Base-by-base conservation (phyloP, 1,284 basidiomycete species). In the Sanghuangporus baumii region DNA sequence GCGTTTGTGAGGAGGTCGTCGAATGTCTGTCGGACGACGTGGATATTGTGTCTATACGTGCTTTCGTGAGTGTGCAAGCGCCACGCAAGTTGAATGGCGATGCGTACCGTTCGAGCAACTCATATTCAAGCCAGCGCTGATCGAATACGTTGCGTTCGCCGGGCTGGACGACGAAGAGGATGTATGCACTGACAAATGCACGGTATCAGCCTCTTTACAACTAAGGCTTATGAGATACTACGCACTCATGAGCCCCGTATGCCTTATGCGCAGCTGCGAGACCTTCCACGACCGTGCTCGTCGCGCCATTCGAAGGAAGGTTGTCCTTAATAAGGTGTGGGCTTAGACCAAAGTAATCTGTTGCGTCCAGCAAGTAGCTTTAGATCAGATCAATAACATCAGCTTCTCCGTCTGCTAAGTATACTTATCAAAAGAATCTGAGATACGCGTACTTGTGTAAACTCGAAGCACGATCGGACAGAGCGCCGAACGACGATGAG, bases 91-190 rank as follows among this genome's bases (percentile, higher is more conserved):
- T 23, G 18, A 9, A 60, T 47, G 23, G 23, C 23, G 23, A 23
- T 23, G 23, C 80, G 56, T 71, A 92, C 89, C 74, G 81, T 68
- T 93, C 85, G 0, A 93, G 73, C 0, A 98, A 78, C 66, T 92
- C 87, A 68, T 94, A 96, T 74, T 98, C 94, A 14, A 99, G 75
- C 75, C 84, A 87, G 4, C 89, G 82, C 73, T 99, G 97, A 72
- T 99, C 96, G 71, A 98, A 99, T 0, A 96, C 84, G 72, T 99
- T 99, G n/a, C 96, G 82, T 74, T 99, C 97, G 31, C 86, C 83
- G 7, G 87, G 83, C 71, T 97, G 96, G 0, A 94, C 87, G 4
- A 98, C 93, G 69, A 98, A 95, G 2, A 99, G 79, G 18, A 99
- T 84, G 51, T 78, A 77, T 7, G 91, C 78, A n/a, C 88, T 91